Percentiles rank a stretch among this genome's conserved stretches.
phyloP scores from a whole-genome alignment of 129 eudicot species.

The Artemisia argyi region DNA sequence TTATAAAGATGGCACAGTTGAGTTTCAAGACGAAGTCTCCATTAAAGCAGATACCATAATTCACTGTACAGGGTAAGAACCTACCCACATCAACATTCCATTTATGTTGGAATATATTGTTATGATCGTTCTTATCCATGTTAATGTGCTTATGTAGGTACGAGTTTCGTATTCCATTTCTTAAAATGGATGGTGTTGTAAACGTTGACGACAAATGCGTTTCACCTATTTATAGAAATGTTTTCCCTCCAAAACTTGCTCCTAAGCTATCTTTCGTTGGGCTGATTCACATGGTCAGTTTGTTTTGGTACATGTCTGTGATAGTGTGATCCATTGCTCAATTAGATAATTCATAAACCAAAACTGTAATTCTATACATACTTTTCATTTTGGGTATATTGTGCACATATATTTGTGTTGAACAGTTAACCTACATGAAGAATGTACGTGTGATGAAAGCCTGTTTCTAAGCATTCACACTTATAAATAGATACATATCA shows the following conservation, averaged over 20 bases:
- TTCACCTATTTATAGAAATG: conserved; percentile 56
- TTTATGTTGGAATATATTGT: background rate
- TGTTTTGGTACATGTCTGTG: background rate
- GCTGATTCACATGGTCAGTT: conserved; percentile 42
- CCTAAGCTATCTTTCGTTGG: conserved; percentile 60
- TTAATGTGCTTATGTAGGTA: conserved; percentile 30
- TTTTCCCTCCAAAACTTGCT: conserved; percentile 62
- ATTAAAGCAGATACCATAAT: conserved; percentile 54
- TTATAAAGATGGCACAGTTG: conserved; percentile 55
- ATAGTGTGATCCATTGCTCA: background rate
- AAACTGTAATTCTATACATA: no score
- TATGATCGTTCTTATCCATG: no score
- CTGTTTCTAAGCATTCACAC: no score
- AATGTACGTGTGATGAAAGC: no score
- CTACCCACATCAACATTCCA: background rate
- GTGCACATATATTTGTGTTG: no score
- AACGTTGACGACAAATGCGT: conserved; percentile 45
- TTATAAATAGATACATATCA: no score
- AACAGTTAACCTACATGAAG: no score
- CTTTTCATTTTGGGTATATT: no score
- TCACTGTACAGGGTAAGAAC: conserved; percentile 72
- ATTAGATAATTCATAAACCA: background rate
- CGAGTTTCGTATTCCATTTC: conserved; percentile 47
- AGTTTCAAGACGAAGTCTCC: conserved; percentile 54
- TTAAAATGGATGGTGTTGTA: conserved; percentile 40